Conservation (phyloP, 768 basidiomycete genomes). For the Psilocybe subaeruginosa region DNA sequence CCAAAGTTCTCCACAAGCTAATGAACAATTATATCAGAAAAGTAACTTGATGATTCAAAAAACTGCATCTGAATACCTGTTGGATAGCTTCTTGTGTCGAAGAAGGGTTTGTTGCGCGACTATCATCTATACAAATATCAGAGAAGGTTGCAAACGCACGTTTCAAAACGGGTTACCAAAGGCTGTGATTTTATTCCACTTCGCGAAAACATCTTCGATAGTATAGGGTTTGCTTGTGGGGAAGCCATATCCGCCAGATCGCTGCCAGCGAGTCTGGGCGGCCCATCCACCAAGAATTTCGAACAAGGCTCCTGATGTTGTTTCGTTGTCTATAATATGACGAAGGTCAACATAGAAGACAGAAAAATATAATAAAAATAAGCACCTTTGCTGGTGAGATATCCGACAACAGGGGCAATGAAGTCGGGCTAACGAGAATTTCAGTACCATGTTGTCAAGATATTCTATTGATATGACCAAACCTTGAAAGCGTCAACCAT, state of each 20-base stretch:
- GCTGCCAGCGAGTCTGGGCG: slow-evolving; percentile 91
- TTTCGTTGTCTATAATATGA: slow-evolving; percentile 57
- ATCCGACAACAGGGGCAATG: slow-evolving; percentile 92
- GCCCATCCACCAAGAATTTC: slow-evolving; percentile 93
- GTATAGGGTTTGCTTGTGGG: slow-evolving; percentile 73
- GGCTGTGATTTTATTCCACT: slow-evolving; percentile 84
- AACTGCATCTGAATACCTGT: slow-evolving; percentile 47
- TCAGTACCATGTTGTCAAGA: background rate
- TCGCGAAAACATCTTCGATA: slow-evolving; percentile 78
- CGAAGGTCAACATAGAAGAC: no score
- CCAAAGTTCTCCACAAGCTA: slow-evolving; percentile 54
- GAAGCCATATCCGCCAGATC: slow-evolving; percentile 87
- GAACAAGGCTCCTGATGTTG: slow-evolving; percentile 76
- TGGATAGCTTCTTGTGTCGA: slow-evolving; percentile 77
- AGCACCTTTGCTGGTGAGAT: slow-evolving; percentile 74
- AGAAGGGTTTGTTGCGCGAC: slow-evolving; percentile 79
- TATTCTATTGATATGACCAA: background rate
- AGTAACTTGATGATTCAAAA: background rate
- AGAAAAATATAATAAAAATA: background rate
- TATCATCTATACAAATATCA: slow-evolving; percentile 56
- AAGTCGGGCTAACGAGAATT: slow-evolving; percentile 69
- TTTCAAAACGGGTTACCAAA: slow-evolving; percentile 60
- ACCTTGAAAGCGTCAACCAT: slow-evolving; percentile 92
- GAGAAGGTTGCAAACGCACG: background rate
- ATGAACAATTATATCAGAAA: background rate